phyloP scores from a whole-genome alignment of 2,329 filamentous ascomycete species.

The Didymella arachidicola region DNA sequence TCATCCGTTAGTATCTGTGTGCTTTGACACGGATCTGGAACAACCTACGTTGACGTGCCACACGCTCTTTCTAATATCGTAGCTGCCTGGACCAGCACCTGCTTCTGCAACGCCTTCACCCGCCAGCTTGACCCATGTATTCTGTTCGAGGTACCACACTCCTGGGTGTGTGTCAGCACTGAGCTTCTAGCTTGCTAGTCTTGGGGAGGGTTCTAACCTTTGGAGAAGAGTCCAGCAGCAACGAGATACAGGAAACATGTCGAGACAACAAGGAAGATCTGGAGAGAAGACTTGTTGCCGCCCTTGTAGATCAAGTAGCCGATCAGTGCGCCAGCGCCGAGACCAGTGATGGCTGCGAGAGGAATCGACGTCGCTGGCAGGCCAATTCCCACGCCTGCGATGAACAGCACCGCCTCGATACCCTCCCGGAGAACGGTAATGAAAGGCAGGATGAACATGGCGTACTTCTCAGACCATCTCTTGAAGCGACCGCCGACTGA shows the following conservation, averaged over 20 bases:
- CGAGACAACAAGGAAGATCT: conserved; percentile 81
- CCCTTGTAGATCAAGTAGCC: conserved; percentile 80
- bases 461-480: conserved; percentile 76
- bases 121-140: conserved; percentile 71
- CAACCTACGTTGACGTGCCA: conserved; percentile 80
- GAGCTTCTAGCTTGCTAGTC: too few relatives aligned
- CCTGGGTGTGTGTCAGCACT: too few relatives aligned
- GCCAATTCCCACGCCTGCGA: conserved; percentile 81
- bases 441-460: conserved; percentile 86
- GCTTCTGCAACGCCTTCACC: conserved; percentile 70
- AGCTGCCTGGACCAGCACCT: conserved; percentile 75
- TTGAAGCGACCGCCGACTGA: conserved; percentile 61
- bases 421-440: conserved; percentile 87
- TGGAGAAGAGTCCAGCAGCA: conserved; percentile 81
- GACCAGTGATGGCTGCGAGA: conserved; percentile 75
- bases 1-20: conserved; percentile 4
- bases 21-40: not conserved
- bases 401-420: conserved; percentile 84
- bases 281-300: conserved; percentile 70
- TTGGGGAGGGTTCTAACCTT: conserved; percentile 52
- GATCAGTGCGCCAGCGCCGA: conserved; percentile 70
- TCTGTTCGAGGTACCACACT: conserved; percentile 75
- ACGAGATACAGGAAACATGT: conserved; percentile 87
- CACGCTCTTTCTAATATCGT: conserved; percentile 78
- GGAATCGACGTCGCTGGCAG: conserved; percentile 79